A percentile compares a stretch with the other conserved stretches of the same genome.
phyloP scores from a whole-genome alignment of 768 basidiomycete genomes.

The Suillus occidentalis region DNA sequence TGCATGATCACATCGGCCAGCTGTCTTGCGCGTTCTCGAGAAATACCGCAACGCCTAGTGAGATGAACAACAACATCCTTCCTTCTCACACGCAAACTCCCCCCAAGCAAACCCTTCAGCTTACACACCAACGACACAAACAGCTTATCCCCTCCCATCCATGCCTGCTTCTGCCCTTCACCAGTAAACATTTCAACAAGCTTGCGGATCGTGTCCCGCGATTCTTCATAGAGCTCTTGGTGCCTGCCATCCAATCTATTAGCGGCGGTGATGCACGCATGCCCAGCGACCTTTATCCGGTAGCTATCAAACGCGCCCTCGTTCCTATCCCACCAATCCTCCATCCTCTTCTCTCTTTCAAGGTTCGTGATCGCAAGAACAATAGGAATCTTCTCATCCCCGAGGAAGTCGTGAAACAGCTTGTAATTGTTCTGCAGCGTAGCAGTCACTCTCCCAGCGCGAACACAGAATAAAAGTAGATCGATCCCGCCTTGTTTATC shows the following conservation, averaged over 20 bases:
- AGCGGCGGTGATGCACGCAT: constrained; percentile 35
- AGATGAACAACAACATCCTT: constrained; percentile 21
- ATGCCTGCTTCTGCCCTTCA: background rate
- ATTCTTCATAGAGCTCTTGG: background rate
- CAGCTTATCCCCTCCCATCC: constrained; percentile 19
- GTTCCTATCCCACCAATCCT: constrained; percentile 23
- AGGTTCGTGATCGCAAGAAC: constrained; percentile 34
- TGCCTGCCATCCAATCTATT: constrained; percentile 12
- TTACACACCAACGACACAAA: constrained; percentile 14
- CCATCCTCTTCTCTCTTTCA: constrained; percentile 21
- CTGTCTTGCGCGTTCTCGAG: constrained; percentile 23
- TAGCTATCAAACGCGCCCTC: constrained; percentile 23
- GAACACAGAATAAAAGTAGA: constrained; percentile 36
- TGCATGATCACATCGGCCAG: constrained; percentile 25
- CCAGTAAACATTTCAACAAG: background rate
- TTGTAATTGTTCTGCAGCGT: constrained; percentile 32
- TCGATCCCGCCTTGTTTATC: constrained; percentile 30
- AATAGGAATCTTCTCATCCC: constrained; percentile 33
- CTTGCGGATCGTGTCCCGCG: background rate
- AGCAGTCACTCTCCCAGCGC: constrained; percentile 31
- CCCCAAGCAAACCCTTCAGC: constrained; percentile 19
- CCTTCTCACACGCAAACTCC: constrained; percentile 12
- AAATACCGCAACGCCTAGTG: constrained; percentile 27
- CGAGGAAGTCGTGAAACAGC: constrained; percentile 41
- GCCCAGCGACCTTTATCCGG: constrained; percentile 26